Evolutionary conservation across 2,329 filamentous ascomycete species (phyloP).

Genomic region (Colletotrichum theobromicola): DNA sequence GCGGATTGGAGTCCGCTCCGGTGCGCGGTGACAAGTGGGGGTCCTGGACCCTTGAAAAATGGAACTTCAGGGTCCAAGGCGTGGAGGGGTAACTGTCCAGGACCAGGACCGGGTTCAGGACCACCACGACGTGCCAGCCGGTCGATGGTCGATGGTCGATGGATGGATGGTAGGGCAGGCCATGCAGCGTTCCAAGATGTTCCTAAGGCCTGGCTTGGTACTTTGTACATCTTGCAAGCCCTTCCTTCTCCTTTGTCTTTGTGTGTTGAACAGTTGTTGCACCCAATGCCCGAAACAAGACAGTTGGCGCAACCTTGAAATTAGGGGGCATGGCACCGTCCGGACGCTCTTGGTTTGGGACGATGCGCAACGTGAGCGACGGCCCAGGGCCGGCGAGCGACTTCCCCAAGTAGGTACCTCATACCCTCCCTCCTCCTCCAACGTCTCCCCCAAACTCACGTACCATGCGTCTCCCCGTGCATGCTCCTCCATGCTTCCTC

Average conservation of each 20-base stretch:
- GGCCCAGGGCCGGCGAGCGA: background rate
- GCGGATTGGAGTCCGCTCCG: conserved; percentile 13
- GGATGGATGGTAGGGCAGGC: background rate
- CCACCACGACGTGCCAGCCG: background rate
- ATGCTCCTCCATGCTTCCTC: background rate
- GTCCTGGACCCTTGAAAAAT: conserved; percentile 21
- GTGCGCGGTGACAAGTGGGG: conserved; percentile 18
- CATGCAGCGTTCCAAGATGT: background rate
- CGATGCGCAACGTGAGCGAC: background rate
- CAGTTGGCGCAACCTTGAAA: background rate
- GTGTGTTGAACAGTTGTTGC: background rate
- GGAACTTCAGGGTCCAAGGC: conserved; percentile 21
- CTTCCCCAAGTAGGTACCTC: background rate
- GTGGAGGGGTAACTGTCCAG: conserved; percentile 14
- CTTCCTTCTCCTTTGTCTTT: background rate
- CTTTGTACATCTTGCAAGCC: background rate
- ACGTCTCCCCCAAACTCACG: background rate
- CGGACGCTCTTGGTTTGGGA: background rate
- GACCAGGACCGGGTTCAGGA: background rate
- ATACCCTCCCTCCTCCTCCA: background rate
- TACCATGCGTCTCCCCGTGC: conserved; percentile 1
- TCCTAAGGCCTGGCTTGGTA: background rate
- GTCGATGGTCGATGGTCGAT: background rate
- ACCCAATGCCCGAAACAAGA: background rate
- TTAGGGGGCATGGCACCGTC: background rate